Evolutionary conservation across 768 basidiomycete genomes (phyloP).

Genomic region (Omphalotus guepiniiformis): DNA sequence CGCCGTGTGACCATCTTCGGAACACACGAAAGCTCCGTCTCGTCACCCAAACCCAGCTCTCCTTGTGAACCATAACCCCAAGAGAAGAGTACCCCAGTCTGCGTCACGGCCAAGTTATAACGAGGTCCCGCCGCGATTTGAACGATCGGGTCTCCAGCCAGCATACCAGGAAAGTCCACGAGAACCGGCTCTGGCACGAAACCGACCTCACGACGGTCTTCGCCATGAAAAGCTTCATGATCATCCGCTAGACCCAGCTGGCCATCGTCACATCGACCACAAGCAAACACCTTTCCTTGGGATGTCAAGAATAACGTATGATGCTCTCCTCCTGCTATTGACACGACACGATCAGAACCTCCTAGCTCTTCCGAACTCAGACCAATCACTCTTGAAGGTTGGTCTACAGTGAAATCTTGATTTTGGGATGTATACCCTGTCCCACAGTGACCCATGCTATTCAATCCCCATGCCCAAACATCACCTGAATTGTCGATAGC

Average conservation of each 20-base stretch:
- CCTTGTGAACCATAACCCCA: constrained; percentile 50
- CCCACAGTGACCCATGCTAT: constrained; percentile 82
- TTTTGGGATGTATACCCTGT: constrained; percentile 37
- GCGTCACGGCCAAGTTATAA: constrained; percentile 47
- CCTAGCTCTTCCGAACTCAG: constrained; percentile 11
- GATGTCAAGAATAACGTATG: constrained; percentile 16
- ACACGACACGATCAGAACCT: constrained; percentile 11
- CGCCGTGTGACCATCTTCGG: constrained; percentile 45
- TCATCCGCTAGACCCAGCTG: constrained; percentile 14
- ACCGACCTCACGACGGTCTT: constrained; percentile 25
- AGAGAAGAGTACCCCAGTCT: constrained; percentile 40
- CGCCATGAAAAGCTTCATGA: constrained; percentile 4
- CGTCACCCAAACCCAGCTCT: constrained; percentile 41
- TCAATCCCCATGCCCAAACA: constrained; percentile 93
- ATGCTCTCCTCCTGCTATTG: constrained; percentile 15
- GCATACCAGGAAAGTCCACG: constrained; percentile 34
- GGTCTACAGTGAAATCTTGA: not conserved
- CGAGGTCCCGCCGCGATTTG: constrained; percentile 45
- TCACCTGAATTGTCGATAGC: constrained; percentile 79
- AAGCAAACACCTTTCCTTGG: constrained; percentile 14
- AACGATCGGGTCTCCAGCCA: constrained; percentile 35
- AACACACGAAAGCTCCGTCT: not conserved
- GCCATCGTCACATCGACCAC: constrained; percentile 12
- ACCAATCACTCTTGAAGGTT: constrained; percentile 11
- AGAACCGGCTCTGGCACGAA: constrained; percentile 45